Conservation (phyloP, 768 basidiomycete genomes). For the Sarcomyxa edulis region DNA sequence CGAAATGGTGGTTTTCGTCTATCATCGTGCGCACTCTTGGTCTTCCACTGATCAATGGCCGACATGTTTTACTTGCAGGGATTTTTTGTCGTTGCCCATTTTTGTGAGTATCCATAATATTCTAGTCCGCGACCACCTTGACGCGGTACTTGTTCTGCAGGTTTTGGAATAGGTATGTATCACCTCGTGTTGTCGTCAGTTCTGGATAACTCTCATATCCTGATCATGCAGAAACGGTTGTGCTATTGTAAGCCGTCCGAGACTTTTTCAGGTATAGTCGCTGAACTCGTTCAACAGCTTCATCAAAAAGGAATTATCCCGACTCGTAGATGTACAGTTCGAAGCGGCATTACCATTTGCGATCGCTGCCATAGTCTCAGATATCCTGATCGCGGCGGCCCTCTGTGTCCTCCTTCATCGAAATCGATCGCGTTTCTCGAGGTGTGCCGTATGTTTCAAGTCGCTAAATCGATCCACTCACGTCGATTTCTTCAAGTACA, state of each 20-base stretch:
- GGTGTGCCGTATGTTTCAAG: slow-evolving; percentile 14
- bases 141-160: slow-evolving; percentile 14
- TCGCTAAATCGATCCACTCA: not conserved
- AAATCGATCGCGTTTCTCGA: slow-evolving; percentile 32
- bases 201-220: not conserved
- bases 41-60: not conserved
- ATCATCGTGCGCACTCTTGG: slow-evolving; percentile 21
- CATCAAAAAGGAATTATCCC: slow-evolving; percentile 28
- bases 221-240: slow-evolving; percentile 27
- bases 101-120: slow-evolving; percentile 23
- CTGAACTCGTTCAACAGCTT: slow-evolving; percentile 21
- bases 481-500: slow-evolving; percentile 14
- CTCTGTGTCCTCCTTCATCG: slow-evolving; percentile 36
- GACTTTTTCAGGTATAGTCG: not conserved
- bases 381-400: slow-evolving; percentile 37
- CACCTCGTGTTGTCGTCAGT: not conserved
- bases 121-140: not conserved
- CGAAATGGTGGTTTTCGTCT: slow-evolving; percentile 31
- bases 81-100: slow-evolving; percentile 32
- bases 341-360: slow-evolving; percentile 39
- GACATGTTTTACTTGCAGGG: slow-evolving; percentile 10
- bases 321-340: slow-evolving; percentile 27
- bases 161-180: slow-evolving; percentile 33
- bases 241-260: slow-evolving; percentile 24
- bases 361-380: slow-evolving; percentile 37